Percentiles rank a stretch among this genome's conserved stretches.
phyloP scores from a whole-genome alignment of 2,329 filamentous ascomycete genomes.

The Fusarium sp. region DNA sequence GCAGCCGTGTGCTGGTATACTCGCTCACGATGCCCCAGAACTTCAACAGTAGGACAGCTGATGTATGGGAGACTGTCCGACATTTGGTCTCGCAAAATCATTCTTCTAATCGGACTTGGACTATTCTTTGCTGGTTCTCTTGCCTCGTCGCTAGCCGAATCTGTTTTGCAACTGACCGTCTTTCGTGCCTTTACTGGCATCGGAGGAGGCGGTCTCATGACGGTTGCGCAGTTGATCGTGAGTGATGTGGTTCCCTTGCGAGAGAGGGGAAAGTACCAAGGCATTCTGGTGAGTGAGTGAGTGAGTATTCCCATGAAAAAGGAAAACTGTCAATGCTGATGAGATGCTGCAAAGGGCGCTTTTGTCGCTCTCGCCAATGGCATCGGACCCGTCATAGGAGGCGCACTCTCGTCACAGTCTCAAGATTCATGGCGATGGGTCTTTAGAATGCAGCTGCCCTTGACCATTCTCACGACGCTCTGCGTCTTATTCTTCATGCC shows the following conservation, averaged over 20 bases:
- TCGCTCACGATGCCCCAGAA: conserved; percentile 40
- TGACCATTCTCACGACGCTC: conserved; percentile 57
- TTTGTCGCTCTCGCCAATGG: conserved; percentile 64
- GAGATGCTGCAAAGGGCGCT: conserved; percentile 48
- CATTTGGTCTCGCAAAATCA: conserved; percentile 57
- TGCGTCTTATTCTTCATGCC: conserved; percentile 66
- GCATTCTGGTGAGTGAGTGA: too few species aligned
- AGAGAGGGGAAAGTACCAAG: conserved; percentile 78
- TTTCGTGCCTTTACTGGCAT: conserved; percentile 59
- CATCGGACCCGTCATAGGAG: conserved; percentile 63
- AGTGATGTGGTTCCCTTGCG: conserved; percentile 75
- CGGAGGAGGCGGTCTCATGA: conserved; percentile 76
- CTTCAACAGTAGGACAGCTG: conserved; percentile 58
- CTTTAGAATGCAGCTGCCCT: conserved; percentile 62
- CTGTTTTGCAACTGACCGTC: conserved; percentile 52
- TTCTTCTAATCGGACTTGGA: conserved; percentile 50
- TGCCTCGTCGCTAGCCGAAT: conserved; percentile 54
- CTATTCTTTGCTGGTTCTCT: conserved; percentile 57
- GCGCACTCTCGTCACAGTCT: conserved; percentile 57
- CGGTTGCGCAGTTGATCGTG: conserved; percentile 73
- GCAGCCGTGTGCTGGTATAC: neutral
- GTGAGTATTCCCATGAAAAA: conserved; percentile 40
- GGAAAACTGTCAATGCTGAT: neutral
- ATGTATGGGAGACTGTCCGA: conserved; percentile 57
- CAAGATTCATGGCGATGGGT: conserved; percentile 62